phyloP scores from a whole-genome alignment of 306 rosid genomes.

The Cicer arietinum region DNA sequence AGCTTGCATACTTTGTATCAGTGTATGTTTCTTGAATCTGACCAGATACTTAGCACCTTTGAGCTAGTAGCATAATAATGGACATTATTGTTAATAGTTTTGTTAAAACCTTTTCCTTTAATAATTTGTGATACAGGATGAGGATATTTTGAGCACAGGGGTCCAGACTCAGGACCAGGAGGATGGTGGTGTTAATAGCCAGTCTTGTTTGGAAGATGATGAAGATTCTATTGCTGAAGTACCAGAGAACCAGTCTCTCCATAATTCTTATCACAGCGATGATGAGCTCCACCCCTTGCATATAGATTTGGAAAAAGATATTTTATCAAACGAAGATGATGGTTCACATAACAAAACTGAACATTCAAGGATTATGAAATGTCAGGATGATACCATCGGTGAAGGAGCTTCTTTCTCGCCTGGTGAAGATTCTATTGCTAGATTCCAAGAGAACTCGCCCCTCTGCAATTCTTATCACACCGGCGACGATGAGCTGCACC shows the following conservation, averaged over 20 bases:
- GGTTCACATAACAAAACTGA: conserved; percentile 42
- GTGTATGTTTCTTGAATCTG: conserved; percentile 37
- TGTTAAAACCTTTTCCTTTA: conserved; percentile 47
- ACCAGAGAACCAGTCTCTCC: conserved; percentile 41
- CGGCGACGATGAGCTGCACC: conserved; percentile 47
- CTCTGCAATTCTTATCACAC: conserved; percentile 43
- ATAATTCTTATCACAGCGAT: conserved; percentile 43
- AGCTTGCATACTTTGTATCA: conserved; percentile 39
- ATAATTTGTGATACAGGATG: conserved; percentile 58
- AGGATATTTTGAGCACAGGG: conserved; percentile 53
- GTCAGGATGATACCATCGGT: conserved; percentile 51
- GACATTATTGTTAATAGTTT: conserved; percentile 24
- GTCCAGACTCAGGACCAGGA: conserved; percentile 52
- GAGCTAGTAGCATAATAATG: not conserved
- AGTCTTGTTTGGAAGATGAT: conserved; percentile 35
- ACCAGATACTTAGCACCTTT: conserved; percentile 33
- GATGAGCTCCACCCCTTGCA: conserved; percentile 46
- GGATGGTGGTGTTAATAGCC: conserved; percentile 42
- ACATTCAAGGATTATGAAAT: conserved; percentile 48
- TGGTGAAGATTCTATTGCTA: conserved; percentile 36
- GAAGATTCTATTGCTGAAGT: conserved; percentile 43
- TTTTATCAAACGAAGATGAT: conserved; percentile 36
- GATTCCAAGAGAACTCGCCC: conserved; percentile 45
- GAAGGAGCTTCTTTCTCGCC: conserved; percentile 57
- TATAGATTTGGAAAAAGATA: conserved; percentile 44